A percentile compares a stretch with the other conserved stretches of the same genome.
Conservation (phyloP, 2,329 filamentous ascomycete genomes). For the Teratosphaeria gauchensis region DNA sequence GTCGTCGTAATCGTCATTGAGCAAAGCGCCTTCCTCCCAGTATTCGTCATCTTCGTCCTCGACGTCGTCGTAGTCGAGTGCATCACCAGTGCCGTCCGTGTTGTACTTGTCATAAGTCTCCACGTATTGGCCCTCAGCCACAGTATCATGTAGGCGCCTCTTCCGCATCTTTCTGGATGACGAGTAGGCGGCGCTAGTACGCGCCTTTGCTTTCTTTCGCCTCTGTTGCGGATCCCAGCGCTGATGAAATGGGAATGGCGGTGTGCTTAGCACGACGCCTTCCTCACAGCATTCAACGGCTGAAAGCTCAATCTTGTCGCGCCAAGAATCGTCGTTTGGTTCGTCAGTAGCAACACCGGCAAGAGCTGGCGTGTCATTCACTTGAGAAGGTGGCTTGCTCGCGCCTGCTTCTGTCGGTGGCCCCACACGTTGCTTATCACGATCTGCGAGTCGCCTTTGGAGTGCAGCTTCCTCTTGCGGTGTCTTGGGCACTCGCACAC, state of each 20-base stretch:
- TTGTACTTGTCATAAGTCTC: constrained; percentile 31
- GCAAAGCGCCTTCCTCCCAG: constrained; percentile 17
- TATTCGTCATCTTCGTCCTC: constrained; percentile 21
- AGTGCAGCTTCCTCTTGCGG: constrained; percentile 58
- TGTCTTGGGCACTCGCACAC: constrained; percentile 57
- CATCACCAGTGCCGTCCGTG: constrained; percentile 20
- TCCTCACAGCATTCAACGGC: constrained; percentile 80
- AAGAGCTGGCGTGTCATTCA: background rate
- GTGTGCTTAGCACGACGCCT: constrained; percentile 57
- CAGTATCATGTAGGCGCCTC: constrained; percentile 41
- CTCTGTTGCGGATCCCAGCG: constrained; percentile 70
- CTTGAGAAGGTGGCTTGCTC: background rate
- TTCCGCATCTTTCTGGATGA: constrained; percentile 37
- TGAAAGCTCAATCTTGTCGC: constrained; percentile 59
- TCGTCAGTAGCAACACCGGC: constrained; percentile 7
- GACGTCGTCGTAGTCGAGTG: constrained; percentile 37
- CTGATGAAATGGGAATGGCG: constrained; percentile 83
- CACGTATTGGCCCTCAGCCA: constrained; percentile 28
- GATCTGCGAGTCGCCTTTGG: constrained; percentile 41
- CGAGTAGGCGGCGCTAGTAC: constrained; percentile 26
- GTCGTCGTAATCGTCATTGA: constrained; percentile 12
- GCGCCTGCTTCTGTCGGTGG: constrained; percentile 8
- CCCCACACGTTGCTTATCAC: constrained; percentile 14
- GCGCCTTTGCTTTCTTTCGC: constrained; percentile 31
- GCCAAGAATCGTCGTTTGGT: constrained; percentile 54